Evolutionary conservation across 495 filamentous ascomycete species (phyloP).

Genomic region (Aspergillus diversus): DNA sequence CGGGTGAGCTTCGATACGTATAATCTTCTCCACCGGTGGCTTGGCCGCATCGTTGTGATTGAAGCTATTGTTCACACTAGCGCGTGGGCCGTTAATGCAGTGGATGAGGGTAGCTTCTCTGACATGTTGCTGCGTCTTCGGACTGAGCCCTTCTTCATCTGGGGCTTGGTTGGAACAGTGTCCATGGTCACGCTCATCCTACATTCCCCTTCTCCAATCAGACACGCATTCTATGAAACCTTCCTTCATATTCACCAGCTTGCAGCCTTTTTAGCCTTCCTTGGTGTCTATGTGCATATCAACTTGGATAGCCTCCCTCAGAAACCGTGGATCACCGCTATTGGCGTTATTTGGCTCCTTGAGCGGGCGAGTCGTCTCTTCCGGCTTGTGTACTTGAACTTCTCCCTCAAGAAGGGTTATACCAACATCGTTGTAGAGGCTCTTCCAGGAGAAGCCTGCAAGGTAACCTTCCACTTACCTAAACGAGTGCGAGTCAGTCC

Average conservation of each 20-base stretch:
- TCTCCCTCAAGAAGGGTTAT: slow-evolving; percentile 39
- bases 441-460: slow-evolving; percentile 58
- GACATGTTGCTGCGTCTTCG: slow-evolving; percentile 61
- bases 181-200: slow-evolving; percentile 66
- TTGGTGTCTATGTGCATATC: slow-evolving; percentile 73
- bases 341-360: slow-evolving; percentile 65
- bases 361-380: slow-evolving; percentile 63
- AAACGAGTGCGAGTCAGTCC: slow-evolving; percentile 73
- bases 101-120: slow-evolving; percentile 46
- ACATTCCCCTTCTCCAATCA: slow-evolving; percentile 74
- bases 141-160: slow-evolving; percentile 63
- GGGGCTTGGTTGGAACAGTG: slow-evolving; percentile 53
- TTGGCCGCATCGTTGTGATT: slow-evolving; percentile 81
- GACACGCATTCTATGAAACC: slow-evolving; percentile 89
- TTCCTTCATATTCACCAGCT: slow-evolving; percentile 82
- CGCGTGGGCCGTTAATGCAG: slow-evolving; percentile 65
- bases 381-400: slow-evolving; percentile 64
- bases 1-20: slow-evolving; percentile 95
- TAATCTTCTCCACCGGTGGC: slow-evolving; percentile 94
- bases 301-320: slow-evolving; percentile 63
- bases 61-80: slow-evolving; percentile 76
- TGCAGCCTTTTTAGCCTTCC: slow-evolving; percentile 63
- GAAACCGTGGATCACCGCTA: slow-evolving; percentile 60
- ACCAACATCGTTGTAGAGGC: slow-evolving; percentile 53
- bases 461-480: slow-evolving; percentile 73